A percentile compares a stretch with the other conserved stretches of the same genome.
Evolutionary conservation across 2,329 filamentous ascomycete genomes (phyloP).

Genomic region (Diaporthe australafricana): DNA sequence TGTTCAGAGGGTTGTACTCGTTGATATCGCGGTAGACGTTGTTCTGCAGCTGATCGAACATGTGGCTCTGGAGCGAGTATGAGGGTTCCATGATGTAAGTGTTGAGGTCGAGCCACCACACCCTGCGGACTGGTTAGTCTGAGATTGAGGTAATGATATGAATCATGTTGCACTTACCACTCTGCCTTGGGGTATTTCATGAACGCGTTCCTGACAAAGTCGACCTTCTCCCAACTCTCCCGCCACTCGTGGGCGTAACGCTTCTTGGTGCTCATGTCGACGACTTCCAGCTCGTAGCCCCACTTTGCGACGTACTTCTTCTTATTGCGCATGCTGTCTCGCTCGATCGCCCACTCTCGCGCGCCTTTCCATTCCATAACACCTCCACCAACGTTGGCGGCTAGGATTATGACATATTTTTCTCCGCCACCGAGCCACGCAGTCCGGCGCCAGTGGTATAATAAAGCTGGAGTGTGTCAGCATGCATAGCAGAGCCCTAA

Average conservation of each 20-base stretch:
- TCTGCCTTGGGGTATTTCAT: conserved; percentile 95
- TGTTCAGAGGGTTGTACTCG: conserved; percentile 93
- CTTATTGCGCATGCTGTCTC: conserved; percentile 96
- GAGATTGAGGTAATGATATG: background rate
- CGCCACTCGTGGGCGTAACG: conserved; percentile 99
- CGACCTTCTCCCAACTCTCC: conserved; percentile 99
- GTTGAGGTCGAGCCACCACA: conserved; percentile 99
- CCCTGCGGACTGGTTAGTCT: conserved; percentile 68
- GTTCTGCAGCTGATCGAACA: conserved; percentile 83
- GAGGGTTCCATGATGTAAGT: conserved; percentile 98
- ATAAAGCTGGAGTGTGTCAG: conserved; percentile 56
- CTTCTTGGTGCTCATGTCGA: conserved; percentile 99
- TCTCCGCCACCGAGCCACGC: conserved; percentile 83
- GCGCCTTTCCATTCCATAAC: conserved; percentile 99
- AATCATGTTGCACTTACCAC: conserved; percentile 72
- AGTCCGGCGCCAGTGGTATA: conserved; percentile 77
- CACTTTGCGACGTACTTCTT: conserved; percentile 85
- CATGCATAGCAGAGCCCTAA: background rate
- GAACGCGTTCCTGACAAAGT: conserved; percentile 88
- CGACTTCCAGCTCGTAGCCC: conserved; percentile 96
- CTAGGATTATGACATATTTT: conserved; percentile 93
- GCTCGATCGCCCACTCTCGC: conserved; percentile 96
- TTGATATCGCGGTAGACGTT: conserved; percentile 96
- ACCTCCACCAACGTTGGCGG: conserved; percentile 93
- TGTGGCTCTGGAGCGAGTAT: conserved; percentile 88